These are phyloP conservation scores for Balakata baccata DNA, from an alignment of 345 rosid genomes.

Conservation along the genomic window DNA sequence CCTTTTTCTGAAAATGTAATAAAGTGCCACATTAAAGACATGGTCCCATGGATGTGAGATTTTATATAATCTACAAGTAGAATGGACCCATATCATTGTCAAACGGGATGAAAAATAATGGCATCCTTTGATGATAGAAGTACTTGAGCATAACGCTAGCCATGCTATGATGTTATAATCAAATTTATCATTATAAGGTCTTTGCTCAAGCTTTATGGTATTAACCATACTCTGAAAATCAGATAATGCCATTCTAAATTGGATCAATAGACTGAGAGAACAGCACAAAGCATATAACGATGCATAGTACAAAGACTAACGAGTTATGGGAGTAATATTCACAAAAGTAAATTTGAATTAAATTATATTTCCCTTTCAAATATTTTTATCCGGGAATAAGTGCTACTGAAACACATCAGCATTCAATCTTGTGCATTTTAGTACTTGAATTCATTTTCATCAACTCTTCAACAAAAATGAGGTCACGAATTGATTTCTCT, in stretches of 20 bases:
- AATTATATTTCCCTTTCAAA: neutral
- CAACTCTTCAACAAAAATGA: neutral
- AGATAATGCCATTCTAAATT: neutral
- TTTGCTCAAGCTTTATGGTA: neutral
- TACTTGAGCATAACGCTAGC: no score
- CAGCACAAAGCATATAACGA: neutral
- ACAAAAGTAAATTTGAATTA: neutral
- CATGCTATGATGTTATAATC: no score
- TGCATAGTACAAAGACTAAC: neutral
- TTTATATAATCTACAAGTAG: no score
- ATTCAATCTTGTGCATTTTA: neutral
- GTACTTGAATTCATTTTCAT: neutral
- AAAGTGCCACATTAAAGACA: no score
- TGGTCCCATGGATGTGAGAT: no score
- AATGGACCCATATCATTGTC: no score
- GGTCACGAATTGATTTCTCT: neutral
- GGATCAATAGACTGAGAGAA: neutral
- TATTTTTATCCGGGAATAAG: neutral
- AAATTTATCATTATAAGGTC: neutral
- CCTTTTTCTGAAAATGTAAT: no score
- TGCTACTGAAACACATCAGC: neutral
- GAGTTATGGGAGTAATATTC: no score
- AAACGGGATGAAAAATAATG: no score
- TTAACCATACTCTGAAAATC: neutral
- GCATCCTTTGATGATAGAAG: no score